Conservation (phyloP, 139 green algal species). For the Penium margaritaceum region DNA sequence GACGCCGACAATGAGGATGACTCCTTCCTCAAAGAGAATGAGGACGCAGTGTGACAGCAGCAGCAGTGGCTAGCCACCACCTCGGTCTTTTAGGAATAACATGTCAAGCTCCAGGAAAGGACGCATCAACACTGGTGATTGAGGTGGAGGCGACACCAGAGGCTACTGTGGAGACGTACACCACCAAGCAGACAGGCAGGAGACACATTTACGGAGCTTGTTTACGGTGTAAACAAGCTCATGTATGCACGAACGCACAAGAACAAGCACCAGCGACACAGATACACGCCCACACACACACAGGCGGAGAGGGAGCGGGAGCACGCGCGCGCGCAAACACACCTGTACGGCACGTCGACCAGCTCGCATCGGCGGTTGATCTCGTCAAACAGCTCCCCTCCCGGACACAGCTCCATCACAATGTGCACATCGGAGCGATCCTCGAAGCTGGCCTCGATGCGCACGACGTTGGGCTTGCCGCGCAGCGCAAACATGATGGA, state of each 20-base stretch:
- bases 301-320: not conserved
- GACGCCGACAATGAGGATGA: too few relatives aligned
- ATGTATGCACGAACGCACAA: not conserved
- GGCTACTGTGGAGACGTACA: too few relatives aligned
- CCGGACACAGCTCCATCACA: slow-evolving; percentile 7
- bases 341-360: slow-evolving; percentile 11
- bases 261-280: not conserved
- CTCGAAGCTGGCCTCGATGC: not conserved
- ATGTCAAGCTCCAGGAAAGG: too few relatives aligned
- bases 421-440: slow-evolving; percentile 9
- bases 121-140: too few relatives aligned
- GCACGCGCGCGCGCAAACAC: not conserved
- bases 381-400: slow-evolving; percentile 7
- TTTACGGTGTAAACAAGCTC: not conserved
- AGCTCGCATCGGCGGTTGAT: not conserved
- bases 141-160: too few relatives aligned
- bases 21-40: too few relatives aligned
- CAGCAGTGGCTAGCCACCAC: too few relatives aligned
- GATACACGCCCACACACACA: not conserved
- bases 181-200: not conserved
- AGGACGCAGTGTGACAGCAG: too few relatives aligned
- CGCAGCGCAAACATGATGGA: not conserved
- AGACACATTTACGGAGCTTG: not conserved
- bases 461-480: slow-evolving; percentile 8
- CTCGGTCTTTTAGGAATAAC: too few relatives aligned